Base-by-base conservation (phyloP, 116 monocot species). In the Phalaenopsis hybrid region DNA sequence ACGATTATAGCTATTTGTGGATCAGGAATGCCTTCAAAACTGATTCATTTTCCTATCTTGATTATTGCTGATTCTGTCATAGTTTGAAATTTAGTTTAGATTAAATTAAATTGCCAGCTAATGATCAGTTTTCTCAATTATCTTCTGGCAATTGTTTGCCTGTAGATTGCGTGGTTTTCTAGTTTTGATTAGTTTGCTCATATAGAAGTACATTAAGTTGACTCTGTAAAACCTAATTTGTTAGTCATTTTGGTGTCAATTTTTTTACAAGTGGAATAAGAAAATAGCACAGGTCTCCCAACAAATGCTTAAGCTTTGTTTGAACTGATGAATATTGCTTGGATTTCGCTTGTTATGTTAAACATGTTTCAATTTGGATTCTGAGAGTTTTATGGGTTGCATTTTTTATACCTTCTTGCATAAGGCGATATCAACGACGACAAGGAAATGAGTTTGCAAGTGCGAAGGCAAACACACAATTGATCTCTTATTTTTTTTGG, bases 21-120 rank as follows among this genome's bases (percentile, higher is more conserved):
- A 5, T 34, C 15, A 25, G 6, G n/a, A 16, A 16, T 59, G 7
- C 13, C 33, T 70, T 31, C 33, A 70, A 31, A 21, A 31, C 16
- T 63, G 25, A 7, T 63, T 63, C 21, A 63, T 63, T 58, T 58
- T 58, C 8, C 20, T 58, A 9, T 63, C 21, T 63, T 9, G 63
- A 63, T 65, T 65, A 25, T 65, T 65, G 65, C 41, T 72, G 72
- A 72, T 72, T 37, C 37, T 41, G 37, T 67, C 67, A 67, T 28
- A 28, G 8, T 25, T 6, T 25, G 67, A 67, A 41, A 16, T 72
- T 37, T 72, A 17, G 15, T 34, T 72, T 72, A 41, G 72, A 72
- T 72, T 72, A 21, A 65, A 65, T 65, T 25, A 2, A 65, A 65
- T 65, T 7, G 65, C 8, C 5, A 23, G 65, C 23, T 41, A 41